Percentiles rank a stretch among this genome's conserved stretches.
These are phyloP conservation scores for Suillus ampliporus DNA, from an alignment of 768 basidiomycete species.

Conservation along the genomic window DNA sequence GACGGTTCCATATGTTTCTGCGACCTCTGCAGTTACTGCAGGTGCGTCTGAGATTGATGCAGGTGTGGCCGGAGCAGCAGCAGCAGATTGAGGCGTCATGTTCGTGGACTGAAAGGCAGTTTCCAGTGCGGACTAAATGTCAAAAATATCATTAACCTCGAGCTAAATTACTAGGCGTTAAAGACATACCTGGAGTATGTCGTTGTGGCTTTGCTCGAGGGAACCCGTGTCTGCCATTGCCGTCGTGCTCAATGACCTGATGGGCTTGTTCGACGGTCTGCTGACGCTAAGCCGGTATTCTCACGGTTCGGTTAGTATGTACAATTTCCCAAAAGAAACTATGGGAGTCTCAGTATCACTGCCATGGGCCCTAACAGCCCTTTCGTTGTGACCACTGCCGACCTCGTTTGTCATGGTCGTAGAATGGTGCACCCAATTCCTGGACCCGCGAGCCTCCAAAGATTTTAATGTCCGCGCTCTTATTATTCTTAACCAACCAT, in stretches of 20 bases:
- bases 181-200: conserved; percentile 29
- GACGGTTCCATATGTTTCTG: background rate
- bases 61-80: conserved; percentile 10
- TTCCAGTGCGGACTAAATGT: conserved; percentile 29
- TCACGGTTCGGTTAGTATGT: too few relatives aligned
- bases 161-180: background rate
- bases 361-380: background rate
- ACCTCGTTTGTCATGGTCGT: conserved; percentile 3
- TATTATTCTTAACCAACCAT: conserved; percentile 91
- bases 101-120: conserved; percentile 33
- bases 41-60: background rate
- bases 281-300: too few relatives aligned
- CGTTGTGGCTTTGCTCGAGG: conserved; percentile 29
- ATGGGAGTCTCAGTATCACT: too few relatives aligned
- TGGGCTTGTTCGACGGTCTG: background rate
- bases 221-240: conserved; percentile 34
- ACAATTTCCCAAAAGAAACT: too few relatives aligned
- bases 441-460: conserved; percentile 21
- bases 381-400: background rate
- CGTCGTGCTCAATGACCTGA: conserved; percentile 2
- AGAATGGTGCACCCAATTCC: conserved; percentile 32
- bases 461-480: conserved; percentile 50
- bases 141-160: background rate
- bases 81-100: conserved; percentile 20
- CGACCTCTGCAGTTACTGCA: background rate